Conservation (phyloP, 352 stramenopile genomes). For the Phytophthora hibernalis region DNA sequence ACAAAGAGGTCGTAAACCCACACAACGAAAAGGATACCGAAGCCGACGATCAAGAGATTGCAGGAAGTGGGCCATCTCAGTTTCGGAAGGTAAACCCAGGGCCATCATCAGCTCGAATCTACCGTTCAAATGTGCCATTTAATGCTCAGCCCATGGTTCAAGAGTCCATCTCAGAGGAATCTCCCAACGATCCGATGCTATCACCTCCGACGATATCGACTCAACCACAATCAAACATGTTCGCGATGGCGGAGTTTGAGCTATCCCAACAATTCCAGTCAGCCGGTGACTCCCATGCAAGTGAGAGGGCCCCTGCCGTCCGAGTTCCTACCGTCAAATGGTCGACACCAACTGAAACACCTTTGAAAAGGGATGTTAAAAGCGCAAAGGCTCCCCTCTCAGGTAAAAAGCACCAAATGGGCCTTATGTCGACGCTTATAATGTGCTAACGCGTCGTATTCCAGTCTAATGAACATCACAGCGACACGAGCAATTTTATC, state of each 20-base stretch:
- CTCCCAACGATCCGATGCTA: conserved; percentile 1
- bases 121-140: conserved; percentile 70
- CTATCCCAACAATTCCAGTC: conserved; percentile 29
- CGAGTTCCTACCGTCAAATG: conserved; percentile 26
- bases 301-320: conserved; percentile 26
- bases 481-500: conserved; percentile 44
- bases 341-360: conserved; percentile 11
- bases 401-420: conserved; percentile 28
- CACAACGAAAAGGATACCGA: conserved; percentile 22
- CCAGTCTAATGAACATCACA: conserved; percentile 51
- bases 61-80: conserved; percentile 17
- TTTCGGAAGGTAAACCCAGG: conserved; percentile 64
- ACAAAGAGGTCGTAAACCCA: conserved; percentile 60
- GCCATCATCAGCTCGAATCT: conserved; percentile 56
- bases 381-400: conserved; percentile 28
- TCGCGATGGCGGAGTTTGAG: conserved; percentile 7
- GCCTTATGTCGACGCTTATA: not conserved
- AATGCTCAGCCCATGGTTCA: conserved; percentile 46
- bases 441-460: not conserved
- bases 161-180: conserved; percentile 34
- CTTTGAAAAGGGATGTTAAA: conserved; percentile 26
- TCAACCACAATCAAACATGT: conserved; percentile 1
- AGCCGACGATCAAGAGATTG: conserved; percentile 33
- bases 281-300: conserved; percentile 31
- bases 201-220: not conserved